Evolutionary conservation across 1,284 basidiomycete genomes (phyloP), one percentile per base, ranked within the genome.

Genomic region (Apiotrichum sp.): DNA sequence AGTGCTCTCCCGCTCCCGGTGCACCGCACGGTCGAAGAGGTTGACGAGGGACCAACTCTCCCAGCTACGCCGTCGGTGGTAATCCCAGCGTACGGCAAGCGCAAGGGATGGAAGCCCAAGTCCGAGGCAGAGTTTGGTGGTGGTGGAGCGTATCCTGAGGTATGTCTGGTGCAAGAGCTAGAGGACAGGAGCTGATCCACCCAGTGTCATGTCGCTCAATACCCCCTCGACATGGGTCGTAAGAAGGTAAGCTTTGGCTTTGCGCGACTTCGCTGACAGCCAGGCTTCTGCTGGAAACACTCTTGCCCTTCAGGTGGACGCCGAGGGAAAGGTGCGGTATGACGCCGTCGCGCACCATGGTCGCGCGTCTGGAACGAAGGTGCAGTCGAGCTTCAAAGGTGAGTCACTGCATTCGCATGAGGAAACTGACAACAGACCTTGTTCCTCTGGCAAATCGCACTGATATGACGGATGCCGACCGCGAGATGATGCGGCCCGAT

Each of bases 261-360:
- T 42, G 22, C 16, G 10, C 32, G 46, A 29, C 47, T 53, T 29
- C 9, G 32, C 45, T 53, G 13, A 53, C 53, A 36, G n/a, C 34
- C 40, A 93, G 89, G 85, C 88, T 1, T 85, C 87, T 3, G 85
- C 89, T 29, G 93, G 93, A 6, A 93, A 93, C 66, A 96, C 93
- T 0, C 82, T 99, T 8, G 92, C 96, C 8, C 82, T 99, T 3
- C 93, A 96, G 80, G 93, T 98, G 10, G 96, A 98, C 69, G 85
- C 84, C 53, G 93, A 98, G 71, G 96, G 96, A 36, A 93, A 92
- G 62, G 91, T 98, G 52, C 86, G 91, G 61, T 99, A 98, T 75
- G 95, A 96, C 76, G 92, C 90, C 55, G 97, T 98, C 65, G 95
- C 93, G 5, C 87, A 88, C 58, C 93, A 98, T 76, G 93, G 93